Conservation (phyloP, 192 early-diverging fungal species). For the Phycomyces nitens region DNA sequence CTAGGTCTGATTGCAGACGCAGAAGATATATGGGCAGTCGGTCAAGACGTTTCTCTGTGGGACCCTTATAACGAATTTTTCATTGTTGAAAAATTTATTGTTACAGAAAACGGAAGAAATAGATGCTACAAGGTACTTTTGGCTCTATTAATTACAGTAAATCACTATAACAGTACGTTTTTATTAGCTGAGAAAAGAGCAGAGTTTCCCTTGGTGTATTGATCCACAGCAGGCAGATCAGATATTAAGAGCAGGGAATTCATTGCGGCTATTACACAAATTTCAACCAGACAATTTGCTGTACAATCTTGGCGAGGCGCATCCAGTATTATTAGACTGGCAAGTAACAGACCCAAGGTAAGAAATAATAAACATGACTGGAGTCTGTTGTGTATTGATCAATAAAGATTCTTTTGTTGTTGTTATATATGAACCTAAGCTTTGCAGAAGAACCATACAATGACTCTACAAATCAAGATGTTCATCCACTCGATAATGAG, state of each 20-base stretch:
- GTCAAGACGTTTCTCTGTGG: neutral
- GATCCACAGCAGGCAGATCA: slow-evolving; percentile 19
- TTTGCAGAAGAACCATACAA: too few species aligned
- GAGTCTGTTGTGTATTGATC: too few species aligned
- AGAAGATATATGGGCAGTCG: slow-evolving; percentile 7
- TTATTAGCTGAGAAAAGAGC: slow-evolving; percentile 12
- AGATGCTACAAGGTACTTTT: neutral
- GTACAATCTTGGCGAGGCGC: slow-evolving; percentile 8
- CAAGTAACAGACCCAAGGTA: slow-evolving; percentile 7
- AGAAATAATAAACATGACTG: neutral
- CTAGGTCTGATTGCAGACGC: slow-evolving; percentile 18
- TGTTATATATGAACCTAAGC: too few species aligned
- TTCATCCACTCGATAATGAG: too few species aligned
- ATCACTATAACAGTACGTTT: neutral
- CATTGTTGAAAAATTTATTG: slow-evolving; percentile 16
- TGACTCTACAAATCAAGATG: too few species aligned
- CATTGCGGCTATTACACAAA: slow-evolving; percentile 35
- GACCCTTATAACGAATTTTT: slow-evolving; percentile 44
- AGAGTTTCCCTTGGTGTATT: slow-evolving; percentile 28
- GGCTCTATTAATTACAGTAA: neutral
- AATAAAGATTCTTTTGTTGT: too few species aligned
- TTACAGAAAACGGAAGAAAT: neutral
- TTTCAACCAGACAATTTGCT: slow-evolving; percentile 33
- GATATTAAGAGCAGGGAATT: slow-evolving; percentile 41
- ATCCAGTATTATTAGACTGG: neutral